Conservation (phyloP, 148 eudicot species). For the Polygonum aviculare region DNA sequence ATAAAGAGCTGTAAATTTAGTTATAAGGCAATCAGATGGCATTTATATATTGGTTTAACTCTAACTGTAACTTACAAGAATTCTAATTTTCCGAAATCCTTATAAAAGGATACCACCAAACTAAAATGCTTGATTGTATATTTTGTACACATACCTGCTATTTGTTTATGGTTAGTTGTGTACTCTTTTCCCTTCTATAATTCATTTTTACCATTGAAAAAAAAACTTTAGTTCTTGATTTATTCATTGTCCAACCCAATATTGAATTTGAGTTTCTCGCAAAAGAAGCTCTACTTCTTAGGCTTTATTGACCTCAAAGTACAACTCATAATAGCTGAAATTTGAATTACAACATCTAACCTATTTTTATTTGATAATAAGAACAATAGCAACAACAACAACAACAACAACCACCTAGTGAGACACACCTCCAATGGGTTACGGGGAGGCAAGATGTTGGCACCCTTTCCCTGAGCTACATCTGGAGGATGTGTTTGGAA, state of each 20-base stretch:
- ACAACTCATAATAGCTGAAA: neutral
- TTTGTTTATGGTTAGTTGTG: too few species aligned
- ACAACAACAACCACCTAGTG: too few species aligned
- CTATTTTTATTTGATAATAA: neutral
- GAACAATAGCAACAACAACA: too few species aligned
- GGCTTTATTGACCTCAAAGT: neutral
- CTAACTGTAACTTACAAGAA: neutral
- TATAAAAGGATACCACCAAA: neutral
- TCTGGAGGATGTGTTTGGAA: too few species aligned
- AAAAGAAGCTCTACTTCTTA: neutral
- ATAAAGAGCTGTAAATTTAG: neutral
- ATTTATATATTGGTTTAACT: neutral
- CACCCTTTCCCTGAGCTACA: too few species aligned
- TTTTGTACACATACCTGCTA: too few species aligned
- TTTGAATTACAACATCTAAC: neutral
- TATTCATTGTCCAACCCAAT: neutral
- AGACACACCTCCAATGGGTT: too few species aligned
- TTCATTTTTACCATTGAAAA: too few species aligned
- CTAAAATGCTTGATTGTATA: neutral
- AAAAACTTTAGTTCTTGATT: neutral
- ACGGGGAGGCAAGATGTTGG: too few species aligned
- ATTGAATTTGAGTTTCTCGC: neutral
- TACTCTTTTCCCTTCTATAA: too few species aligned
- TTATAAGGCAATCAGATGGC: neutral
- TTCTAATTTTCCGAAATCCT: neutral